These are phyloP conservation scores for Xylariaceae sp. DNA, from an alignment of 2,329 filamentous ascomycete genomes.

Conservation along the genomic window DNA sequence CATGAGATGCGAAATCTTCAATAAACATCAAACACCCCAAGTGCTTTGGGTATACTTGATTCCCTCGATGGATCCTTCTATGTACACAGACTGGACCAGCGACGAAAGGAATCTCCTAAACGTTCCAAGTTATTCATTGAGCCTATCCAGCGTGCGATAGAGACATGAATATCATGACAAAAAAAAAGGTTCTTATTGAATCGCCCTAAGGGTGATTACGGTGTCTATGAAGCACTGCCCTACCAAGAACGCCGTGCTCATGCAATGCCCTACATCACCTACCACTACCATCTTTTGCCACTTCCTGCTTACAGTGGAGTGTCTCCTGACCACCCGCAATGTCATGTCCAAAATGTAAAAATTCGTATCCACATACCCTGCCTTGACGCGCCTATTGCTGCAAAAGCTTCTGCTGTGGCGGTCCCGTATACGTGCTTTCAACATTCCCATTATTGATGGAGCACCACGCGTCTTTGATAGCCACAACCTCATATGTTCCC, in stretches of 20 bases:
- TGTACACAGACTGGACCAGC: no score
- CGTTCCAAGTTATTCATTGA: no score
- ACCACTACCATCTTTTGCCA: constrained; percentile 1
- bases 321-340: not conserved
- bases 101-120: no score
- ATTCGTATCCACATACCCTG: constrained; percentile 1
- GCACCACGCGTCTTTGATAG: constrained; percentile 91
- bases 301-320: not conserved
- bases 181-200: no score
- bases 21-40: no score
- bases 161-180: no score
- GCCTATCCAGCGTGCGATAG: no score
- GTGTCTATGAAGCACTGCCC: not conserved
- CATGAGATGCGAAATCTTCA: no score
- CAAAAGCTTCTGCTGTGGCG: constrained; percentile 38
- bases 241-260: not conserved
- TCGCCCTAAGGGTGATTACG: no score
- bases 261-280: constrained; percentile 1
- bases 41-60: no score
- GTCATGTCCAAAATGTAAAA: constrained; percentile 9
- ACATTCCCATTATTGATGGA: constrained; percentile 73
- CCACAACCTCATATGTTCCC: constrained; percentile 95
- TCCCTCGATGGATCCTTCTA: no score
- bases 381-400: constrained; percentile 19
- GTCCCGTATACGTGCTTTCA: constrained; percentile 33